phyloP scores from a whole-genome alignment of 139 green algal genomes.

The Tetradesmus obliquus region DNA sequence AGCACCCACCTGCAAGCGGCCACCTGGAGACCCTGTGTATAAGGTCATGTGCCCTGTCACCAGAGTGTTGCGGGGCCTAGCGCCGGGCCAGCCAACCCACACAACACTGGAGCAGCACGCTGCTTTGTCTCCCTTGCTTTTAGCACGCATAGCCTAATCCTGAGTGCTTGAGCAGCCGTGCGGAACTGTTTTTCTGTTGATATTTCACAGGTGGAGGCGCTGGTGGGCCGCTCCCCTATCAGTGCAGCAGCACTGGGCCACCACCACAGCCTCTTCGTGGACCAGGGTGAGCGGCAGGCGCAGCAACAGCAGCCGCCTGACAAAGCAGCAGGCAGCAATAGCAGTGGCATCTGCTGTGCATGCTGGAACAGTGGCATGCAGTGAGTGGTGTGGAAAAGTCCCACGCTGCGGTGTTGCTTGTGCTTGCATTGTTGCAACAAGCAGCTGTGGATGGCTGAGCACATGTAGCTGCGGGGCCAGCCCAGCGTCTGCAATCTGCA shows the following conservation, averaged over 20 bases:
- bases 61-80: too few species aligned
- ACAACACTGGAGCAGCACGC: too few species aligned
- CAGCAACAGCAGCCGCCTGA: neutral
- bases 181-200: neutral
- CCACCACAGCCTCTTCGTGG: constrained; percentile 77
- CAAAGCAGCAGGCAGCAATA: neutral
- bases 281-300: constrained; percentile 21
- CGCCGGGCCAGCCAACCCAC: too few species aligned
- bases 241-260: constrained; percentile 61
- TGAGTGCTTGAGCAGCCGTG: too few species aligned
- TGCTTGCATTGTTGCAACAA: neutral
- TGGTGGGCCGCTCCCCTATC: constrained; percentile 67
- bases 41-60: too few species aligned
- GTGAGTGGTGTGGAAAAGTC: too few species aligned
- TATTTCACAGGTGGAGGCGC: constrained; percentile 59
- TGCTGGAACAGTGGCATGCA: neutral
- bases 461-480: neutral
- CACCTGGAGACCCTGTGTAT: too few species aligned
- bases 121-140: too few species aligned
- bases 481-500: constrained; percentile 18
- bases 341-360: neutral
- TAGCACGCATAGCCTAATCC: too few species aligned
- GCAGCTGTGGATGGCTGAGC: neutral
- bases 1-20: too few species aligned
- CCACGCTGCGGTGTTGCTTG: too few species aligned